Evolutionary conservation across 1,284 basidiomycete genomes (phyloP).

Genomic region (Pseudozyma hubeiensis): DNA sequence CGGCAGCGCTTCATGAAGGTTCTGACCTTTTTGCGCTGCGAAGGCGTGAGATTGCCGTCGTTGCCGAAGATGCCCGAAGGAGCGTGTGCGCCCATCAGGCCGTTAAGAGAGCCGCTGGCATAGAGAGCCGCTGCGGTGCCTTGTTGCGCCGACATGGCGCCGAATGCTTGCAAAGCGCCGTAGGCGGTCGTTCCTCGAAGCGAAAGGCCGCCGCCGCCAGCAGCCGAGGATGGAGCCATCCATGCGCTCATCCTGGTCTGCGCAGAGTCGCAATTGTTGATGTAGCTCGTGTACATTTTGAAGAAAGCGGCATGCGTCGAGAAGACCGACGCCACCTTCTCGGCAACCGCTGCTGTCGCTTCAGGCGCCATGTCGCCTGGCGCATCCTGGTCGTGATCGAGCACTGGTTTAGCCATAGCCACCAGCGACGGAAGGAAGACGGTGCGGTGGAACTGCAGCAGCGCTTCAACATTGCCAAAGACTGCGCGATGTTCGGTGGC

Average conservation of each 20-base stretch:
- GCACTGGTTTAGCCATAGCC: slow-evolving; percentile 71
- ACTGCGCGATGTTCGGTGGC: slow-evolving; percentile 86
- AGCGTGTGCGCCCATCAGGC: slow-evolving; percentile 10
- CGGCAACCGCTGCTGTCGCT: slow-evolving; percentile 80
- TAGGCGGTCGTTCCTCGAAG: slow-evolving; percentile 26
- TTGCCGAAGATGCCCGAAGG: slow-evolving; percentile 14
- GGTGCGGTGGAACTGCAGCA: slow-evolving; percentile 90
- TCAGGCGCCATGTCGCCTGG: slow-evolving; percentile 78
- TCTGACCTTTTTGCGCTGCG: slow-evolving; percentile 57
- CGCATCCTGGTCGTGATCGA: slow-evolving; percentile 46
- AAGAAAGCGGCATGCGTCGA: slow-evolving; percentile 62
- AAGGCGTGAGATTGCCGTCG: slow-evolving; percentile 26
- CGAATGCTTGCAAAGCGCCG: slow-evolving; percentile 20
- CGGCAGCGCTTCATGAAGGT: slow-evolving; percentile 67
- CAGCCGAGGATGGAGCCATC: slow-evolving; percentile 35
- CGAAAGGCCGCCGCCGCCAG: slow-evolving; percentile 41
- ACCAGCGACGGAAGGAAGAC: slow-evolving; percentile 91
- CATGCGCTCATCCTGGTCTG: slow-evolving; percentile 43
- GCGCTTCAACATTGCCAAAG: slow-evolving; percentile 88
- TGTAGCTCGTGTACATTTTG: slow-evolving; percentile 67
- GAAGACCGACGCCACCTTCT: slow-evolving; percentile 88
- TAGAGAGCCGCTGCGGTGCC: slow-evolving; percentile 22
- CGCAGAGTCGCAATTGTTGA: slow-evolving; percentile 65
- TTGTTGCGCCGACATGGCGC: slow-evolving; percentile 30
- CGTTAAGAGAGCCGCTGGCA: slow-evolving; percentile 3